Conservation (phyloP, 768 basidiomycete genomes). For the Boletus subcaerulescens region DNA sequence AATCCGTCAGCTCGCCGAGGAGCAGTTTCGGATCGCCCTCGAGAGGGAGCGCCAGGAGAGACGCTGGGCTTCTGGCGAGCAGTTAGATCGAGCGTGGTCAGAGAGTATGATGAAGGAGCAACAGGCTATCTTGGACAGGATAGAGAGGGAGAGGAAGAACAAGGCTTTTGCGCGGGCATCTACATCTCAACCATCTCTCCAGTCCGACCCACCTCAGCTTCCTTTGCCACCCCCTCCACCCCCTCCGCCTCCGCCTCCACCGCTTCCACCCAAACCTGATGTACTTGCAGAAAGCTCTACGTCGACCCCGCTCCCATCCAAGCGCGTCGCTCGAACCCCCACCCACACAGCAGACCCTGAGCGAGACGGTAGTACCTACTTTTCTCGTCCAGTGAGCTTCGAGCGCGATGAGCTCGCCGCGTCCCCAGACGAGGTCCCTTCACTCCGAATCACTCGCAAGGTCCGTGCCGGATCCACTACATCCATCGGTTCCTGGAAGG, state of each 20-base stretch:
- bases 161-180: conserved; percentile 2
- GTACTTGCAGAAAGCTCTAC: conserved; percentile 5
- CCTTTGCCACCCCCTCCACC: not conserved
- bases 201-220: not conserved
- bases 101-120: conserved; percentile 36
- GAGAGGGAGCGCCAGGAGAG: conserved; percentile 49
- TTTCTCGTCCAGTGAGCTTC: conserved; percentile 10
- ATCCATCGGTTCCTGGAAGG: conserved; percentile 26
- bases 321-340: conserved; percentile 18
- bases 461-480: conserved; percentile 27
- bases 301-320: conserved; percentile 4
- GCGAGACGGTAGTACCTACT: conserved; percentile 19
- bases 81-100: conserved; percentile 33
- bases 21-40: conserved; percentile 43
- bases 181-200: conserved; percentile 3
- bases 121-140: conserved; percentile 46
- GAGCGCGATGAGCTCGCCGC: conserved; percentile 20
- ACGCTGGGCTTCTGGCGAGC: conserved; percentile 44
- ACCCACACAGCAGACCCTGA: conserved; percentile 22
- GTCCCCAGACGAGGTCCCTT: conserved; percentile 19
- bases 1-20: conserved; percentile 45
- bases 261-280: not conserved
- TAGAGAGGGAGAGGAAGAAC: conserved; percentile 39
- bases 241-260: conserved; percentile 3
- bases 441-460: conserved; percentile 16